phyloP scores from a whole-genome alignment of 768 basidiomycete genomes.

The Pleurotus djamor region DNA sequence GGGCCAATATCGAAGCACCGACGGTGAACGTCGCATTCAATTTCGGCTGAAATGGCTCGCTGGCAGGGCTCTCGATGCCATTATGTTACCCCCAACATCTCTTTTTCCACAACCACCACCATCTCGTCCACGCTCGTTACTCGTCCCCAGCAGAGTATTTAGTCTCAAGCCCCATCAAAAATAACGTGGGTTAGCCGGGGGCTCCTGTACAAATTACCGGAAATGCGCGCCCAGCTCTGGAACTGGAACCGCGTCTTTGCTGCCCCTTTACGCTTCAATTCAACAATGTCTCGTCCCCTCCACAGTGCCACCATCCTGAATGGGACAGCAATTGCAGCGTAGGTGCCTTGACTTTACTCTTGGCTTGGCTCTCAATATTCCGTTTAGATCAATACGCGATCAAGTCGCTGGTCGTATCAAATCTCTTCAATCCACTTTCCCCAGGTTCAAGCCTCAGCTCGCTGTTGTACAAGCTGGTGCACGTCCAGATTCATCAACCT shows the following conservation, averaged over 20 bases:
- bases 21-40: neutral
- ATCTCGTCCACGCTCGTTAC: conserved; percentile 6
- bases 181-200: conserved; percentile 5
- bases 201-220: conserved; percentile 5
- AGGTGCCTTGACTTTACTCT: conserved; percentile 16
- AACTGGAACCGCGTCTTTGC: neutral
- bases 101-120: conserved; percentile 7
- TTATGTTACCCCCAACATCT: neutral
- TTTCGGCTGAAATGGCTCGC: conserved; percentile 4
- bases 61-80: neutral
- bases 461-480: conserved; percentile 94
- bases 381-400: conserved; percentile 74
- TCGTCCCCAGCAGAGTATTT: neutral
- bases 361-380: conserved; percentile 11
- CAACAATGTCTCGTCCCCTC: neutral
- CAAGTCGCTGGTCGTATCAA: conserved; percentile 71
- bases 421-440: conserved; percentile 58
- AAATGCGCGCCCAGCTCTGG: neutral
- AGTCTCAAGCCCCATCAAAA: neutral
- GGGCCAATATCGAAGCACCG: neutral
- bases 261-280: conserved; percentile 5
- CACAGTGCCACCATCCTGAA: conserved; percentile 64
- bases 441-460: conserved; percentile 90
- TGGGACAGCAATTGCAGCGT: conserved; percentile 86
- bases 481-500: conserved; percentile 86